Evolutionary conservation across 768 basidiomycete species (phyloP).

Genomic region (Xerocomus brunneocitrinus): DNA sequence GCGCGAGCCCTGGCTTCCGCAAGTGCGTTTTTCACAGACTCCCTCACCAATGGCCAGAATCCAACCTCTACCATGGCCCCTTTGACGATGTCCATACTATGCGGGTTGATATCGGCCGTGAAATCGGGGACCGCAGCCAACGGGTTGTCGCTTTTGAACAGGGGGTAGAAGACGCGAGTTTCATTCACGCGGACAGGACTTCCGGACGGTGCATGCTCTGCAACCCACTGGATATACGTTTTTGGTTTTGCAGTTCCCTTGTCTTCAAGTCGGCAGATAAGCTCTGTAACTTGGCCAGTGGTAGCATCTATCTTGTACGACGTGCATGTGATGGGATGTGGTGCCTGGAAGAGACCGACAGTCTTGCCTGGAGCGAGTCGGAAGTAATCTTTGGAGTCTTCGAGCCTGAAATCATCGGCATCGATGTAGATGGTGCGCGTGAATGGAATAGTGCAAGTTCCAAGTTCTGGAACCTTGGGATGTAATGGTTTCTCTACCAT

Average conservation of each 20-base stretch:
- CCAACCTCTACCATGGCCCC: conserved; percentile 85
- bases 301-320: conserved; percentile 74
- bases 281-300: conserved; percentile 72
- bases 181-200: conserved; percentile 86
- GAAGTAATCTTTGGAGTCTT: conserved; percentile 95
- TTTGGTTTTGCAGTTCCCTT: conserved; percentile 76
- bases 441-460: conserved; percentile 77
- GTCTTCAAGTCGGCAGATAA: conserved; percentile 76
- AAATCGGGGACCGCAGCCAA: conserved; percentile 64
- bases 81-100: conserved; percentile 75
- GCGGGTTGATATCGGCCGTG: conserved; percentile 73
- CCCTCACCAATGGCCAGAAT: conserved; percentile 80
- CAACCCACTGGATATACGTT: conserved; percentile 96
- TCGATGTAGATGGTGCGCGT: conserved; percentile 91
- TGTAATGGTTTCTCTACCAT: conserved; percentile 90
- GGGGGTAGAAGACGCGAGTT: conserved; percentile 84
- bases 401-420: conserved; percentile 83
- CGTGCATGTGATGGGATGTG: conserved; percentile 89
- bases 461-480: conserved; percentile 87
- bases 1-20: conserved; percentile 61
- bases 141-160: conserved; percentile 95
- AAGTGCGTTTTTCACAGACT: conserved; percentile 57
- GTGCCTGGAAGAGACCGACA: conserved; percentile 92
- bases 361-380: conserved; percentile 96
- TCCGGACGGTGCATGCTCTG: conserved; percentile 69